Conservation (phyloP, 2,329 filamentous ascomycete species). For the Domatiomyces globalis region DNA sequence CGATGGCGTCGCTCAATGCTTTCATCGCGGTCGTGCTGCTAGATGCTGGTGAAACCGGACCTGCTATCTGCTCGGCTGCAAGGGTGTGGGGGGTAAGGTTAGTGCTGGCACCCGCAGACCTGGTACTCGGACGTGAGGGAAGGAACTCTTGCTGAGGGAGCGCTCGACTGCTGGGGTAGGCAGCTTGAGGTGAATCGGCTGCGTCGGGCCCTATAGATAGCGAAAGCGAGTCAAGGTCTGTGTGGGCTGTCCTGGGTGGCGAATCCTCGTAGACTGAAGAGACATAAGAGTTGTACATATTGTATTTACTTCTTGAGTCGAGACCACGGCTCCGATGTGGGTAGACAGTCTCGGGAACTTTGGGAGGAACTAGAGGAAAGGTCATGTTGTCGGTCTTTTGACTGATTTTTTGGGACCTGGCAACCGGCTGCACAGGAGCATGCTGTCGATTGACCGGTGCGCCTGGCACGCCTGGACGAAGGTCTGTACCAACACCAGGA, state of each 20-base stretch:
- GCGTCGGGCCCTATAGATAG: not conserved
- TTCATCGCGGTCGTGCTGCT: slow-evolving; percentile 12
- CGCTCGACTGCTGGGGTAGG: not conserved
- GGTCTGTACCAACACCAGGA: slow-evolving; percentile 11
- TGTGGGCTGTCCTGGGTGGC: slow-evolving; percentile 1
- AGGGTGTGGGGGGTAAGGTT: not conserved
- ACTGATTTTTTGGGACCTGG: not conserved
- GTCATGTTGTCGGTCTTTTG: slow-evolving; percentile 4
- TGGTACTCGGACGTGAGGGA: not conserved
- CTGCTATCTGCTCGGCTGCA: not conserved
- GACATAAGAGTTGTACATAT: slow-evolving; percentile 12
- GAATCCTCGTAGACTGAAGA: slow-evolving; percentile 12
- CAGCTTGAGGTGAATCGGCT: not conserved
- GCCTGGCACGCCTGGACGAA: slow-evolving; percentile 5
- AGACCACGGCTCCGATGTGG: not conserved
- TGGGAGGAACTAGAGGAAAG: slow-evolving; percentile 10
- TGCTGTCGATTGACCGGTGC: not conserved
- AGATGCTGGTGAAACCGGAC: not conserved
- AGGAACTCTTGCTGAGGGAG: not conserved
- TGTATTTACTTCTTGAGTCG: slow-evolving; percentile 1
- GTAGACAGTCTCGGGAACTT: slow-evolving; percentile 2
- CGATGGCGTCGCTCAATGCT: slow-evolving; percentile 13
- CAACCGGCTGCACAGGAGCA: not conserved
- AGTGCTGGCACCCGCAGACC: not conserved
- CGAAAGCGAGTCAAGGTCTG: not conserved